Evolutionary conservation across 2,329 filamentous ascomycete genomes (phyloP), one percentile per base, ranked within the genome.

Genomic region (Botrytis cinerea): DNA sequence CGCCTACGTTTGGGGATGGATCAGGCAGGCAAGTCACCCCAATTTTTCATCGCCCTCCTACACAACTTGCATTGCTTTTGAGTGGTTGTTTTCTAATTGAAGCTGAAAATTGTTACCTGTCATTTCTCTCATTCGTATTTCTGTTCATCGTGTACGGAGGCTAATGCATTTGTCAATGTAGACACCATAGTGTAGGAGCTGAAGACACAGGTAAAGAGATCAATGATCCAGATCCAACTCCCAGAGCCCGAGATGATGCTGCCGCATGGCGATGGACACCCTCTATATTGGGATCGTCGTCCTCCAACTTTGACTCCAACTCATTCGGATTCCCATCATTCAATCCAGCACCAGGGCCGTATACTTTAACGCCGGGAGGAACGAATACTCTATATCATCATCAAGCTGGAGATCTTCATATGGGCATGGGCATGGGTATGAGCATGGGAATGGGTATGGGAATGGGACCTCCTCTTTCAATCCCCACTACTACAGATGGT

Each of bases 241-340:
- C 94, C 8, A 89, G 92, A 81, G 92, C 91, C 28, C 88, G 92
- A 60, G 90, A 92, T 79, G 94, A 98, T 78, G 90, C 88, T 79
- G 94, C 98, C 78, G 90, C 88, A 78, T 96, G 95, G 91, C 89
- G 92, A 77, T 94, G 97, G 80, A 97, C 95, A 3, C 94, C 95
- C 6, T 96, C 94, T 35, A 86, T 97, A 73, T 88, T 98, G 80
- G 95, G 51, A 57, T 57, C 51, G 18, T 57, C 95, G 3, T 94
- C 95, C 6, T 96, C 94, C 35, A 86, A 97, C 73, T 88, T 98
- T 80, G 95, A 98, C 80, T 90, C 94, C 28, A 94, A 92, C 81
- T 92, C 93, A 45, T 93, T 93, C 81, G 89, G 90, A 38, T 98
- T 97, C 83, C 87, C 90, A 74, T 87, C 87, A 72, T 87, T 92